These are phyloP conservation scores for Mycosarcoma maydis DNA, from an alignment of 1,284 basidiomycete genomes.

Conservation along the genomic window DNA sequence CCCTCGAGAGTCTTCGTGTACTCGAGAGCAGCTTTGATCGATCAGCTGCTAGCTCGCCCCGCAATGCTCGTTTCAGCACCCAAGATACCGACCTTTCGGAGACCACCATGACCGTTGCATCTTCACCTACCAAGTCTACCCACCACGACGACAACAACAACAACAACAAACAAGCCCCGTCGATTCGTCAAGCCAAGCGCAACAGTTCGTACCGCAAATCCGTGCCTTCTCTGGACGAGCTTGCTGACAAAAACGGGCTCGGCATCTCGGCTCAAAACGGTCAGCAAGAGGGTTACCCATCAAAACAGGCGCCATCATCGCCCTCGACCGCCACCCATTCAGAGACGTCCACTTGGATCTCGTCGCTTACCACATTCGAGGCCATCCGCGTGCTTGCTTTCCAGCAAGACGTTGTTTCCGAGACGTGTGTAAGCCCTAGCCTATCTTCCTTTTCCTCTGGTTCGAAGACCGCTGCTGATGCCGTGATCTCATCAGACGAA, in stretches of 20 bases:
- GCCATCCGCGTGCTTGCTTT: constrained; percentile 39
- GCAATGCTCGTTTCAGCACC: background rate
- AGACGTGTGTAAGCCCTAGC: background rate
- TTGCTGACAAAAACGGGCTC: background rate
- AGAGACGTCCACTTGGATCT: constrained; percentile 28
- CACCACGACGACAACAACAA: background rate
- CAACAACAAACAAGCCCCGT: no score
- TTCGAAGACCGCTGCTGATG: background rate
- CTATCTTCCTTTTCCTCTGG: background rate
- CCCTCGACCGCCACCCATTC: constrained; percentile 1
- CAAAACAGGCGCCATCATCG: background rate
- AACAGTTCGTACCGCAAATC: constrained; percentile 32
- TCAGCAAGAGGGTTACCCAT: background rate
- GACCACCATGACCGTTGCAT: constrained; percentile 4
- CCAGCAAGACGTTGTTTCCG: constrained; percentile 7
- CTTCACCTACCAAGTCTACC: constrained; percentile 1
- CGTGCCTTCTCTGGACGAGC: constrained; percentile 20
- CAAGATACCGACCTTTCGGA: constrained; percentile 14
- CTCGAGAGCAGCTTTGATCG: constrained; percentile 18
- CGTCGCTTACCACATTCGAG: constrained; percentile 28
- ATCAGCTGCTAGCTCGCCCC: constrained; percentile 2
- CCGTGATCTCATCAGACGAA: constrained; percentile 3
- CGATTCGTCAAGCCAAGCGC: no score
- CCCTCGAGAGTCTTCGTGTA: constrained; percentile 23
- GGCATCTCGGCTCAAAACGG: no score